Conservation (phyloP, 495 filamentous ascomycete genomes). For the Letharia columbiana region DNA sequence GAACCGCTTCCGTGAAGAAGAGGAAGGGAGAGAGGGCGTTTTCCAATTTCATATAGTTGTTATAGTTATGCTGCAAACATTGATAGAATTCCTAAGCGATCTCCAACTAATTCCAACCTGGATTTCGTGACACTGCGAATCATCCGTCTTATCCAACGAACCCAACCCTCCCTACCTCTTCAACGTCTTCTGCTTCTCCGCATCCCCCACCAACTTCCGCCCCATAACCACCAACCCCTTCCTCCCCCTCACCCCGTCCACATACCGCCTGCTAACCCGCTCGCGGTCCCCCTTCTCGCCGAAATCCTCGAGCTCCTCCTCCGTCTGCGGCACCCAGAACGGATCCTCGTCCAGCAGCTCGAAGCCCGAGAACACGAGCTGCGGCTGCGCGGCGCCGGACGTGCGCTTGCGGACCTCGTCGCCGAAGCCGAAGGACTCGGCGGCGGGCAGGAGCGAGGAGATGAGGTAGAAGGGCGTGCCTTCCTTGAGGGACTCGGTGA, state of each 20-base stretch:
- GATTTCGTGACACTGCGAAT: not conserved
- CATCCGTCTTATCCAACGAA: not conserved
- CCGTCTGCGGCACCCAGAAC: slow-evolving; percentile 94
- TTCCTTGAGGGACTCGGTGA: slow-evolving; percentile 85
- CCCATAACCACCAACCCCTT: slow-evolving; percentile 76
- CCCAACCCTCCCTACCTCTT: slow-evolving; percentile 53
- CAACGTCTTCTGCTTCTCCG: slow-evolving; percentile 98
- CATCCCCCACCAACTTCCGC: slow-evolving; percentile 70
- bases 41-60: not conserved
- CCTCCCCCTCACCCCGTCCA: slow-evolving; percentile 73
- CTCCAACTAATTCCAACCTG: not conserved
- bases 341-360: slow-evolving; percentile 88
- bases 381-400: slow-evolving; percentile 80
- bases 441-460: slow-evolving; percentile 73
- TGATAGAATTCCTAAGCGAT: not conserved
- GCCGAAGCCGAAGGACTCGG: slow-evolving; percentile 89
- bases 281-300: slow-evolving; percentile 87
- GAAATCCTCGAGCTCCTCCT: slow-evolving; percentile 93
- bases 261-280: slow-evolving; percentile 92
- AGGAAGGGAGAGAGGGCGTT: not conserved
- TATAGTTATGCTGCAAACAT: not conserved
- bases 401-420: slow-evolving; percentile 95
- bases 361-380: slow-evolving; percentile 87
- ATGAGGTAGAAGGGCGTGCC: slow-evolving; percentile 96
- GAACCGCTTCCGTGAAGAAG: too few relatives aligned